These are phyloP conservation scores for Pestalotiopsis sp. DNA, from an alignment of 2,329 filamentous ascomycete genomes.

Conservation along the genomic window DNA sequence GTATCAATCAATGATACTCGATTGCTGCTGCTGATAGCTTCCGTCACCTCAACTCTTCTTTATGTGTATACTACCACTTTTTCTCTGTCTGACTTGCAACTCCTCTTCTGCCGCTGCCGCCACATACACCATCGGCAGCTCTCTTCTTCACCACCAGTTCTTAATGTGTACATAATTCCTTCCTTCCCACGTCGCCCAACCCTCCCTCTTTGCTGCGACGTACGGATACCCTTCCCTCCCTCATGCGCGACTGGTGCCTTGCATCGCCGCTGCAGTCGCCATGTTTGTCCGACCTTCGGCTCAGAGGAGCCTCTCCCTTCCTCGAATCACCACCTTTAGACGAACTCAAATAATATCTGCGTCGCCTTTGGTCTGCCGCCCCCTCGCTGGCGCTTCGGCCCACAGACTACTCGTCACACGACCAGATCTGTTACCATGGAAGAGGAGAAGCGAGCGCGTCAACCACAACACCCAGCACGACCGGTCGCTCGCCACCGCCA, in stretches of 20 bases:
- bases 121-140: not conserved
- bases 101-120: not conserved
- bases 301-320: constrained; percentile 24
- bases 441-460: constrained; percentile 18
- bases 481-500: constrained; percentile 30
- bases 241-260: constrained; percentile 7
- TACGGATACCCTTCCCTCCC: constrained; percentile 4
- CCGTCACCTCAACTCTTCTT: not conserved
- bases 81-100: not conserved
- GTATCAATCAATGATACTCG: constrained; percentile 4
- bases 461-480: constrained; percentile 15
- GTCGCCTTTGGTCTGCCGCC: constrained; percentile 14
- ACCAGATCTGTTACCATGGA: constrained; percentile 23
- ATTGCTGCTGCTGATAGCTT: constrained; percentile 6
- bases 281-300: constrained; percentile 30
- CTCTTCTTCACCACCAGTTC: not conserved
- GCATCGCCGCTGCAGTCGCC: constrained; percentile 6
- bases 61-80: not conserved
- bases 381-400: constrained; percentile 14
- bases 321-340: constrained; percentile 19
- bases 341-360: constrained; percentile 23
- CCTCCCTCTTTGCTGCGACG: constrained; percentile 20
- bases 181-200: constrained; percentile 18
- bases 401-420: constrained; percentile 25
- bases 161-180: constrained; percentile 25